Evolutionary conservation across 179 eudicot genomes (phyloP).

Genomic region (Heliamphora pulchella): DNA sequence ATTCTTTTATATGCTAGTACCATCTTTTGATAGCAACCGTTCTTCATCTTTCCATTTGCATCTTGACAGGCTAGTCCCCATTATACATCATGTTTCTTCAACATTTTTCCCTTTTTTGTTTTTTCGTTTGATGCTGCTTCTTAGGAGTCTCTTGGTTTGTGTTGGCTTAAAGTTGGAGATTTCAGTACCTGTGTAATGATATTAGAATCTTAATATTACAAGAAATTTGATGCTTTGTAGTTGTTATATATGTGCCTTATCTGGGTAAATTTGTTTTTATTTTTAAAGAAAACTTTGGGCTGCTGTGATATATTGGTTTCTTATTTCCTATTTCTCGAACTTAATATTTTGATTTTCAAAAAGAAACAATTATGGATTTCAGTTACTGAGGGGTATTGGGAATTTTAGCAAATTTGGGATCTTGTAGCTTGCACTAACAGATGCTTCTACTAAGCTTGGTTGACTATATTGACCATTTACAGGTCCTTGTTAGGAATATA

Average conservation of each 20-base stretch:
- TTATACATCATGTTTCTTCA: neutral
- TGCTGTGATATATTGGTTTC: neutral
- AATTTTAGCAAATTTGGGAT: neutral
- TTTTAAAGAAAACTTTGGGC: neutral
- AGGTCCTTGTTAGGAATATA: slow-evolving; percentile 87
- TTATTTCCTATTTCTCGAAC: neutral
- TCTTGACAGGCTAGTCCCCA: neutral
- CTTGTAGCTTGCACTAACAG: slow-evolving; percentile 9
- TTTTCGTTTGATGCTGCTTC: neutral
- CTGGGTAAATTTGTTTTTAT: neutral
- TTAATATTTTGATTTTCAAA: neutral
- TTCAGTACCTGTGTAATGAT: neutral
- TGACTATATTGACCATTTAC: slow-evolving; percentile 17
- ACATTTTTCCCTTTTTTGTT: neutral
- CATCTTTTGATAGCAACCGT: neutral
- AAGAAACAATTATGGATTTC: neutral
- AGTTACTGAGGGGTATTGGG: neutral
- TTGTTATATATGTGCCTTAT: neutral
- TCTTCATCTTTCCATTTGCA: neutral
- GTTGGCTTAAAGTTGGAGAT: neutral
- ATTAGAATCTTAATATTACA: neutral
- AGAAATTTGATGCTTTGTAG: neutral
- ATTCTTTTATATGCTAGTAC: neutral
- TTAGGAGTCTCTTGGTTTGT: neutral
- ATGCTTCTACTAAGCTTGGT: slow-evolving; percentile 15